Evolutionary conservation across 176 grass and related monocot genomes (phyloP), one percentile per base, ranked within the genome.

Genomic region (Urochloa ruziziensis): DNA sequence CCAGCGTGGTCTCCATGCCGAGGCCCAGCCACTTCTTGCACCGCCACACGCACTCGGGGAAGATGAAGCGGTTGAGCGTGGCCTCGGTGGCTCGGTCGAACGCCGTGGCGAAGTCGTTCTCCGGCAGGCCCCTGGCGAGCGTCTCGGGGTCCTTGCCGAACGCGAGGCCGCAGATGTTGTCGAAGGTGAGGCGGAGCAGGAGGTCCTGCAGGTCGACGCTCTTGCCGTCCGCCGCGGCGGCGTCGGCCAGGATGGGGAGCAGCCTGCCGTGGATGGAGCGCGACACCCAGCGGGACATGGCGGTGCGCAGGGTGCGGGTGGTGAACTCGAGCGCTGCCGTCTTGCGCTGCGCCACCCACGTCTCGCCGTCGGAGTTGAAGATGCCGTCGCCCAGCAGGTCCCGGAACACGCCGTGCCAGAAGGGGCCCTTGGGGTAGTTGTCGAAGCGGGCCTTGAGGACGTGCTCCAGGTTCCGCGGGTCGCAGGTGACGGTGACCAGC

Each of bases 111-210:
- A 98, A 98, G 67, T 29, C 92, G 89, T 98, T 98, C 47, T 98
- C 91, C 7, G 95, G 90, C 11, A 98, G 80, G n/a, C 85, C 91
- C 0, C 61, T 49, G 18, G 95, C 87, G 40, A 98, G 92, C 73
- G 95, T 98, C 89, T 95, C 89, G 13, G 95, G 95, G 79, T 98
- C 92, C 74, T 91, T 94, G n/a, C 95, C 95, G 85, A 98, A 98
- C 0, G 92, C 91, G 37, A 98, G 90, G 44, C 92, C 91, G 59
- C 95, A 98, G 76, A 98, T 98, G 87, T 98, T 98, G 85, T 98
- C 95, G 78, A 98, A 98, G 16, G 95, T 95, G 61, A 98, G 89
- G 42, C 95, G 91, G 51, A 95, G 91, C 39, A 98, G 95, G 27
- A 98, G 89, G 78, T 98, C 95, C 85, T 98, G 95, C 10, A 98